Evolutionary conservation across 257 asterid species (phyloP).

Genomic region (Solanum sejunctum): DNA sequence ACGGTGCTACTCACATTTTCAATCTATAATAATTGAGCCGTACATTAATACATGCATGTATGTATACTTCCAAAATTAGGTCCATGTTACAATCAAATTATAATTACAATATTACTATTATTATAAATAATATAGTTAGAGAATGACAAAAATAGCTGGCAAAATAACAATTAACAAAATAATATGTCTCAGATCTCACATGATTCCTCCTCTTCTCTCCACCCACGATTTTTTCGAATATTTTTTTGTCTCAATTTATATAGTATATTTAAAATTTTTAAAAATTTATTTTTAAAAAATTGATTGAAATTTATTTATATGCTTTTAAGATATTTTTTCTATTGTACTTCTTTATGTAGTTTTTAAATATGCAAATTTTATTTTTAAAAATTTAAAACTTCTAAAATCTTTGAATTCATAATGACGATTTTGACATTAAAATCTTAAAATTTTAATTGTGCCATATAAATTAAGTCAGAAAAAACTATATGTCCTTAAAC

Average conservation of each 20-base stretch:
- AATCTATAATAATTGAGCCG: not conserved
- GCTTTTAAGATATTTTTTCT: too few species aligned
- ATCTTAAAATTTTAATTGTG: too few species aligned
- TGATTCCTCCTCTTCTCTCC: not conserved
- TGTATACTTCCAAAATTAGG: not conserved
- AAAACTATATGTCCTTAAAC: not conserved
- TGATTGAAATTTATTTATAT: too few species aligned
- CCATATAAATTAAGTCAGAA: too few species aligned
- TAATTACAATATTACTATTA: not conserved
- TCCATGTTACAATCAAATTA: conserved; percentile 1
- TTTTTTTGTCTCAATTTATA: too few species aligned
- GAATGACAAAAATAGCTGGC: not conserved
- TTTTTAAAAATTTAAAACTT: too few species aligned
- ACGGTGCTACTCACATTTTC: not conserved
- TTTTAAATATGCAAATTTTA: too few species aligned
- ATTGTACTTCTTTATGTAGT: rapidly evolving
- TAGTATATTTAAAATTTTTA: too few species aligned
- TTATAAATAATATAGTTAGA: not conserved
- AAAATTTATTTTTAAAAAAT: too few species aligned
- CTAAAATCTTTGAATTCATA: too few species aligned
- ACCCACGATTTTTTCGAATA: too few species aligned
- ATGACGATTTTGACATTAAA: too few species aligned
- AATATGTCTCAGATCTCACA: not conserved
- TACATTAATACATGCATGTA: not conserved
- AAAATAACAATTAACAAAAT: not conserved